phyloP scores from a whole-genome alignment of 352 stramenopile species.

The Pythium vanterpoolii region DNA sequence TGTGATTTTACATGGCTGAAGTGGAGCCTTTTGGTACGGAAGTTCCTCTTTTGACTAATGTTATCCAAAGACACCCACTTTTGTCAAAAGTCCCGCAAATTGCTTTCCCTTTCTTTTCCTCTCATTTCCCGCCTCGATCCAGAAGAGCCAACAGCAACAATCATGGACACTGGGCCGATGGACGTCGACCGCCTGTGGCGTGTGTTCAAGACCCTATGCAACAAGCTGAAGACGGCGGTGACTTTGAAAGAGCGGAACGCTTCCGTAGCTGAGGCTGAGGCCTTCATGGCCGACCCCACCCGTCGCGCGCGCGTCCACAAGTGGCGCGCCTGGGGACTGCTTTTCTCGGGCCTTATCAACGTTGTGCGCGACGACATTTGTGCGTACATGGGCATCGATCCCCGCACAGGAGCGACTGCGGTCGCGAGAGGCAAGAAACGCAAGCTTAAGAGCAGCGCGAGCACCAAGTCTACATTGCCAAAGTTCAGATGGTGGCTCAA shows the following conservation, averaged over 20 bases:
- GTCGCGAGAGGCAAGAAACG: slow-evolving; percentile 11
- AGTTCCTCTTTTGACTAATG: too few species aligned
- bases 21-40: too few species aligned
- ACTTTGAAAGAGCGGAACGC: slow-evolving; percentile 30
- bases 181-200: slow-evolving; percentile 36
- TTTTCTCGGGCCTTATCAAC: slow-evolving; percentile 48
- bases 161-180: background rate
- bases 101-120: background rate
- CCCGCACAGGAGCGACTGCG: background rate
- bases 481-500: slow-evolving; percentile 56
- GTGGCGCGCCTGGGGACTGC: slow-evolving; percentile 66
- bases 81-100: too few species aligned
- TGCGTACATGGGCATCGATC: slow-evolving; percentile 30
- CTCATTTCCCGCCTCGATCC: slow-evolving; percentile 2
- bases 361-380: slow-evolving; percentile 49
- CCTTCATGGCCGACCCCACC: slow-evolving; percentile 48
- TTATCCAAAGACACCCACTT: too few species aligned
- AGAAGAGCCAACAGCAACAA: background rate
- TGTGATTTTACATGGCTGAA: too few species aligned
- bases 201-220: slow-evolving; percentile 41
- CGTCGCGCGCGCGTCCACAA: slow-evolving; percentile 58
- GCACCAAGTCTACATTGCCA: slow-evolving; percentile 25
- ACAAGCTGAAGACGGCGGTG: slow-evolving; percentile 41
- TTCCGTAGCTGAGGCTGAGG: slow-evolving; percentile 38
- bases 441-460: slow-evolving; percentile 8